phyloP scores from a whole-genome alignment of 2,329 filamentous ascomycete species.

The Fusarium austroafricanum region DNA sequence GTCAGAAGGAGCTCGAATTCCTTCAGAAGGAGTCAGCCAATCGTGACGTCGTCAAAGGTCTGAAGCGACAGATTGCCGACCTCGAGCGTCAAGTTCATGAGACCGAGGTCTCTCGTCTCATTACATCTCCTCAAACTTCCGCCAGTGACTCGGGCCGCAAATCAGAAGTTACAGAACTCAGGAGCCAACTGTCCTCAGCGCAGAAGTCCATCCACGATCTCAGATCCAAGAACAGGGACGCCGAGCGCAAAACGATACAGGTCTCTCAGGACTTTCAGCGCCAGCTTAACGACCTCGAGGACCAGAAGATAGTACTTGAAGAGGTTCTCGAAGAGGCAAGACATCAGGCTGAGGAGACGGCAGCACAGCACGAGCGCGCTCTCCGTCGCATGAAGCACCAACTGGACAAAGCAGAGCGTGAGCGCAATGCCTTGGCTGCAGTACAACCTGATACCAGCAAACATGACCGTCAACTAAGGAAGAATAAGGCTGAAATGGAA shows the following conservation, averaged over 20 bases:
- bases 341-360: slow-evolving; percentile 61
- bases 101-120: slow-evolving; percentile 65
- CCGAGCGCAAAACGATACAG: slow-evolving; percentile 59
- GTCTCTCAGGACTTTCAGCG: slow-evolving; percentile 61
- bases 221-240: slow-evolving; percentile 61
- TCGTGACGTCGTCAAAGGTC: slow-evolving; percentile 70
- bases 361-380: slow-evolving; percentile 57
- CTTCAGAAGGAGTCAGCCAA: slow-evolving; percentile 73
- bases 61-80: slow-evolving; percentile 73
- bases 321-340: slow-evolving; percentile 68
- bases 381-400: slow-evolving; percentile 60
- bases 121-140: slow-evolving; percentile 59
- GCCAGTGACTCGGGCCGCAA: slow-evolving; percentile 63
- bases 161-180: slow-evolving; percentile 68
- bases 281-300: slow-evolving; percentile 68
- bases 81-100: slow-evolving; percentile 77
- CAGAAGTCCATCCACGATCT: slow-evolving; percentile 70
- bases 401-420: slow-evolving; percentile 63
- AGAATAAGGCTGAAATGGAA: slow-evolving; percentile 72
- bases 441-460: slow-evolving; percentile 57
- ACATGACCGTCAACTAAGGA: slow-evolving; percentile 70
- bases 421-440: slow-evolving; percentile 54
- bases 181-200: slow-evolving; percentile 69
- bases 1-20: slow-evolving; percentile 74
- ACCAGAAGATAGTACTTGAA: slow-evolving; percentile 68